Base-by-base conservation (phyloP, 768 basidiomycete species). In the Lyophyllum semitale region DNA sequence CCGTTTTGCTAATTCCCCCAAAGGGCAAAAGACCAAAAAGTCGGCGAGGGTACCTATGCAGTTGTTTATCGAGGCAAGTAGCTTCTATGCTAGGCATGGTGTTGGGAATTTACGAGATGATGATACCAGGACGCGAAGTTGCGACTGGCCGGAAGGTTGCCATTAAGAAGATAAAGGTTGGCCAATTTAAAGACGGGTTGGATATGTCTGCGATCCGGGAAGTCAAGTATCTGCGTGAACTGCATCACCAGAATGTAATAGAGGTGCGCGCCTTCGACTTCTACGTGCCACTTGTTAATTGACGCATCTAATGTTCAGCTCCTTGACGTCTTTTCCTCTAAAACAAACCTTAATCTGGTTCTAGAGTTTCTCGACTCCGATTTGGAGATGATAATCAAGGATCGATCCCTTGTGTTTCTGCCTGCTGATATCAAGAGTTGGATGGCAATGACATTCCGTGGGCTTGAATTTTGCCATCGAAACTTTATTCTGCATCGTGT, bases 121-220 rank as follows among this genome's bases (percentile, higher is more conserved):
- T 22, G 23, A 18, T 32, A 44, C 40, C 59, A 94, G 93, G 91
- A 23, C 79, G 87, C 59, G 89, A 93, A 63, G 78, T 82, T 17
- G 74, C 84, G 0, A 91, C 90, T 2, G 85, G 85, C 27, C 77
- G 86, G n/a, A 90, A 88, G 71, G 87, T 98, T 0, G 97, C 97
- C 53, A 96, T 99, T 63, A 99, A 99, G 77, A 98, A 98, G 73
- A 96, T 97, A 62, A 96, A 96, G 66, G 89, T 95, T 13, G 94
- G 95, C 4, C 91, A 91, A 63, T 95, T 96, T 79, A 96, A 95
- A 69, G 97, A 98, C 72, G 97, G 97, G 12, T 81, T 99, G 30
- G 96, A 98, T 73, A 98, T 99, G 95, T 96, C 94, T 58, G 97
- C 97, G 54, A 88, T 99, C 53, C 88, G 97, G 13, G 97, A 99